phyloP scores from a whole-genome alignment of 108 stramenopile genomes.

The Nitzschia palea region DNA sequence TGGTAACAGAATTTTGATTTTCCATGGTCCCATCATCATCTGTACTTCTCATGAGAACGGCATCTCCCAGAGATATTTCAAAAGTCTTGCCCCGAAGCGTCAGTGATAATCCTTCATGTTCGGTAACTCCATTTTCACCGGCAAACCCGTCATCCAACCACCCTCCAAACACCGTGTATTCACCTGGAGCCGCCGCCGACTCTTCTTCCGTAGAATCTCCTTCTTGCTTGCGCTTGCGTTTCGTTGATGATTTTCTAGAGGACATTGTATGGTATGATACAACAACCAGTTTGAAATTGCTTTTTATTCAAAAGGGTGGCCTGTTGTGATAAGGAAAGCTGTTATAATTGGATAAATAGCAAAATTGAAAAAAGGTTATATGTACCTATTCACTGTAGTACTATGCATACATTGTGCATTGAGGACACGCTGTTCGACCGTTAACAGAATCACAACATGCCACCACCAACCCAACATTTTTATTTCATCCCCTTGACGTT shows the following conservation, averaged over 20 bases:
- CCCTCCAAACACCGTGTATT: background rate
- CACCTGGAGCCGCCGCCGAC: background rate
- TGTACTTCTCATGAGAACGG: constrained; percentile 44
- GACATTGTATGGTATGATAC: background rate
- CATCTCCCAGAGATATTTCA: constrained; percentile 53
- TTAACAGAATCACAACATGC: too few species aligned
- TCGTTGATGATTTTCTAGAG: background rate
- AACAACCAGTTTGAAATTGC: background rate
- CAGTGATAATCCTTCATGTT: constrained; percentile 20
- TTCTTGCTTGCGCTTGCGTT: background rate
- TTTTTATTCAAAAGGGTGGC: background rate
- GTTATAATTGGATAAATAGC: too few species aligned
- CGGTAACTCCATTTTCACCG: constrained; percentile 6
- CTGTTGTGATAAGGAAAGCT: too few species aligned
- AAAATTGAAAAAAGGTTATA: too few species aligned
- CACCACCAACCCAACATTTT: too few species aligned
- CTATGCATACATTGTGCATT: too few species aligned
- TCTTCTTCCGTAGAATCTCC: background rate
- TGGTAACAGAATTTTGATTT: background rate
- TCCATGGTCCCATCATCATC: constrained; percentile 8
- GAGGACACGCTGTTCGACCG: too few species aligned
- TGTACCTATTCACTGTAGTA: too few species aligned
- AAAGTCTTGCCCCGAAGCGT: constrained; percentile 23
- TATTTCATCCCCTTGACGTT: too few species aligned
- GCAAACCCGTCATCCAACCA: constrained; percentile 8